phyloP scores from a whole-genome alignment of 1,139 yeast species.

The Kodamaea anthophila region DNA sequence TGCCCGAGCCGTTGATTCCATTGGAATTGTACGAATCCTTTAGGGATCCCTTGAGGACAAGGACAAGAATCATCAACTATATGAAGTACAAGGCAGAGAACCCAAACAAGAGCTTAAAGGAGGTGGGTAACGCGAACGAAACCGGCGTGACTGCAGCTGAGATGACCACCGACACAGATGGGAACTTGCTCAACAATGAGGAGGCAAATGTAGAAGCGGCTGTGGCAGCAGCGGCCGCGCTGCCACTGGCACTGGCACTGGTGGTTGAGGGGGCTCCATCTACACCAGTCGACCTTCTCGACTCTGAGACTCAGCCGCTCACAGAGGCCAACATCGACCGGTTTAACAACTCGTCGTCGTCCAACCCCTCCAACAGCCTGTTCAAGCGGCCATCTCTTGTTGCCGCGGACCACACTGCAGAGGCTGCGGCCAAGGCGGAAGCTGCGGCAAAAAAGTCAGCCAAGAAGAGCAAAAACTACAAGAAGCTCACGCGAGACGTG shows the following conservation, averaged over 20 bases:
- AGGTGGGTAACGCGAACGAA: constrained; percentile 1
- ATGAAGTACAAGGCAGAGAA: constrained; percentile 50
- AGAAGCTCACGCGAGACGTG: constrained; percentile 51
- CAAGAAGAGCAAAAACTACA: constrained; percentile 23
- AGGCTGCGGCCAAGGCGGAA: constrained; percentile 10
- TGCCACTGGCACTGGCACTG: neutral
- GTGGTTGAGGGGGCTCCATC: neutral
- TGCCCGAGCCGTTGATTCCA: constrained; percentile 92
- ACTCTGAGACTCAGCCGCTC: constrained; percentile 20
- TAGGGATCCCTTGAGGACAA: constrained; percentile 65
- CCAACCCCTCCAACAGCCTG: constrained; percentile 6
- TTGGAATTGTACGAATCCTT: constrained; percentile 69
- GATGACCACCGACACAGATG: constrained; percentile 3
- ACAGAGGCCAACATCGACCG: constrained; percentile 29
- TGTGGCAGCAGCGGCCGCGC: neutral
- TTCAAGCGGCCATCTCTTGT: constrained; percentile 2
- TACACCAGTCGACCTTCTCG: constrained; percentile 8
- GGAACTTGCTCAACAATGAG: constrained; percentile 1
- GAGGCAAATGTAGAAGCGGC: neutral
- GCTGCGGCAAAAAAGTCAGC: constrained; percentile 15
- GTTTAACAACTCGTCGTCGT: constrained; percentile 13
- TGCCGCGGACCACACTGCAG: neutral
- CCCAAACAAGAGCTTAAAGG: constrained; percentile 15
- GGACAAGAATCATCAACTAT: constrained; percentile 56
- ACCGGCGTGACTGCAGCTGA: constrained; percentile 6